A percentile compares a stretch with the other conserved stretches of the same genome.
These are phyloP conservation scores for Inga oerstediana DNA, from an alignment of 306 rosid genomes.

Conservation along the genomic window DNA sequence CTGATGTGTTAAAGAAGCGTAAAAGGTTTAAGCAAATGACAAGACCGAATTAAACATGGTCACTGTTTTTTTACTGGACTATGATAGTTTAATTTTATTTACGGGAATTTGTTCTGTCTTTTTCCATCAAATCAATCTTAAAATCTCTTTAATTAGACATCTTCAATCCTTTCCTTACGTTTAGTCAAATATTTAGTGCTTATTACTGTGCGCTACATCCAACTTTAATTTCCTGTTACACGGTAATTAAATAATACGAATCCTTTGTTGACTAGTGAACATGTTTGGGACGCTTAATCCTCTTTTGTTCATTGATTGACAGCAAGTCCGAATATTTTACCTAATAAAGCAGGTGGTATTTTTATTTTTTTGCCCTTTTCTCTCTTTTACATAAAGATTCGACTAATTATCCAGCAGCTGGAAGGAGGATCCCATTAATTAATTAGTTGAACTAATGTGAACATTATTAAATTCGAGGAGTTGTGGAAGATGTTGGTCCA, in stretches of 20 bases:
- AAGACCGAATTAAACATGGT: neutral
- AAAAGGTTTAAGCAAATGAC: neutral
- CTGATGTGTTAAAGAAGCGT: neutral
- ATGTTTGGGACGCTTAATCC: slow-evolving; percentile 47
- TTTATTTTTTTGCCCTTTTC: slow-evolving; percentile 3
- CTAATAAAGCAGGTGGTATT: slow-evolving; percentile 43
- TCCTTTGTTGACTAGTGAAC: slow-evolving; percentile 41
- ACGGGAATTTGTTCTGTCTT: slow-evolving; percentile 38
- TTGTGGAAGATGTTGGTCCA: slow-evolving; percentile 31
- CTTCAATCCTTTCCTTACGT: slow-evolving; percentile 14
- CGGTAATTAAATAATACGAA: slow-evolving; percentile 32
- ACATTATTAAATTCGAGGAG: neutral
- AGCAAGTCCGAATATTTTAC: slow-evolving; percentile 47
- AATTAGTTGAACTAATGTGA: neutral
- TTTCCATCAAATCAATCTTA: slow-evolving; percentile 42
- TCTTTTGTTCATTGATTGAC: slow-evolving; percentile 32
- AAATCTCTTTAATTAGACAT: slow-evolving; percentile 29
- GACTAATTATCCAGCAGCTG: slow-evolving; percentile 39
- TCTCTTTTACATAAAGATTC: slow-evolving; percentile 8
- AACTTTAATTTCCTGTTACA: neutral
- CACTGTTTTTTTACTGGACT: slow-evolving; percentile 6
- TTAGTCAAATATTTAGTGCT: slow-evolving; percentile 39
- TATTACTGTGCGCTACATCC: slow-evolving; percentile 32
- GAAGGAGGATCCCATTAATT: slow-evolving; percentile 26
- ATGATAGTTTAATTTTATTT: slow-evolving; percentile 13